Conservation (phyloP, 208 protist species). For the Leishmania gerbilli region DNA sequence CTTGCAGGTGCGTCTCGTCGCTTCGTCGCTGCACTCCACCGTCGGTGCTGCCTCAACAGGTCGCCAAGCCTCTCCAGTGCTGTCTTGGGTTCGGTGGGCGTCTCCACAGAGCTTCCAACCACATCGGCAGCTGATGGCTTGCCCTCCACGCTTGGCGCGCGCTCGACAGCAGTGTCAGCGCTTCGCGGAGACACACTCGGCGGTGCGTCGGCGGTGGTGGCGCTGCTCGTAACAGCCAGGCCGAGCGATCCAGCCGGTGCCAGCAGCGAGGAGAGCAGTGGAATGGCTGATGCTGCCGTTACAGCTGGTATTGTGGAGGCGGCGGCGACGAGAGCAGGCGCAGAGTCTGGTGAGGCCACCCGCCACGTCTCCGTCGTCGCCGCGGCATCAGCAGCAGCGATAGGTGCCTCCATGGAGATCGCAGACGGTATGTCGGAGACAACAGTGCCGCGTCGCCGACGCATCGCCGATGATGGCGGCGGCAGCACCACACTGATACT, state of each 20-base stretch:
- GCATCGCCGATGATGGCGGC: background rate
- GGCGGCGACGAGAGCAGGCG: background rate
- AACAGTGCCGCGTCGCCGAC: slow-evolving; percentile 19
- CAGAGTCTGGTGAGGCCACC: background rate
- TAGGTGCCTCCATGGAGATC: background rate
- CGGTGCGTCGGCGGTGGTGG: background rate
- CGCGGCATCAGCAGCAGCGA: background rate
- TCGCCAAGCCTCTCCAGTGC: background rate
- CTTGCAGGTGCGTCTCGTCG: background rate
- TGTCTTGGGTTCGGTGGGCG: background rate
- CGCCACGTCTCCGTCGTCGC: background rate
- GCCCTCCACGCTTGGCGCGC: background rate
- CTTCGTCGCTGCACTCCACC: background rate
- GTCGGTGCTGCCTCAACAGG: background rate
- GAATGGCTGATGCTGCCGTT: background rate
- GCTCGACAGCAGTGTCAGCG: background rate
- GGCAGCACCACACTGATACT: background rate
- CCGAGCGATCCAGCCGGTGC: slow-evolving; percentile 9
- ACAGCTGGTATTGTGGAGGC: background rate
- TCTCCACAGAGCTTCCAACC: background rate
- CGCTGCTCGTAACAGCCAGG: background rate
- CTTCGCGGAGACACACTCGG: background rate
- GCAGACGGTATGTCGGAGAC: slow-evolving; percentile 2
- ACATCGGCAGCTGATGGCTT: background rate
- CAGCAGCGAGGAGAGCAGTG: slow-evolving; percentile 10